phyloP scores from a whole-genome alignment of 169 alveolate species.

The Eimeria mitis region DNA sequence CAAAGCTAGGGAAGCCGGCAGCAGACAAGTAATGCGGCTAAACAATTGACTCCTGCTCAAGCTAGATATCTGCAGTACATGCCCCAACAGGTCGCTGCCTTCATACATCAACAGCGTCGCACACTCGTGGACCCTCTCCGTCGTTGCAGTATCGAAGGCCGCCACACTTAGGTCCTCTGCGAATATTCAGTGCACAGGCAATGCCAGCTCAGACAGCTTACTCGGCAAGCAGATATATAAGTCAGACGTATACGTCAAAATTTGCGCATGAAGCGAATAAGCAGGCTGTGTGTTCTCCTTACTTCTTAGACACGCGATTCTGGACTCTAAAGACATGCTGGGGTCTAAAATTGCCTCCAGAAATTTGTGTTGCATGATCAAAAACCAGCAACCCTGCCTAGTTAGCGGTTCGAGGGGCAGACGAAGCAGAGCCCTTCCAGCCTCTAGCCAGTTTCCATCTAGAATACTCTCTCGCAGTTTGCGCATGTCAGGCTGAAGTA shows the following conservation, averaged over 20 bases:
- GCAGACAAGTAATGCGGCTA: conserved; percentile 57
- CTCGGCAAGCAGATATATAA: neutral
- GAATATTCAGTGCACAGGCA: neutral
- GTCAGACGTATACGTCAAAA: neutral
- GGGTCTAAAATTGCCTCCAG: conserved; percentile 43
- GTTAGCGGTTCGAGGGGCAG: conserved; percentile 52
- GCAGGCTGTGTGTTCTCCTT: neutral
- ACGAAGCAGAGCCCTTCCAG: conserved; percentile 63
- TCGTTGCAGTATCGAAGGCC: conserved; percentile 65
- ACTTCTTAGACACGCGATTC: conserved; percentile 21
- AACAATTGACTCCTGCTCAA: conserved; percentile 51
- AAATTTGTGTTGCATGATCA: conserved; percentile 58
- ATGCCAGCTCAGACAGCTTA: neutral
- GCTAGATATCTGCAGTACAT: conserved; percentile 57
- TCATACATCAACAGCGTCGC: conserved; percentile 65
- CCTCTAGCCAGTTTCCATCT: conserved; percentile 63
- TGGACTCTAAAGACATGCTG: conserved; percentile 1
- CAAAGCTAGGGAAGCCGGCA: conserved; percentile 52
- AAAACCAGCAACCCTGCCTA: conserved; percentile 68
- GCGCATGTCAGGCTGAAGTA: conserved; percentile 74
- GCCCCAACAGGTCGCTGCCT: conserved; percentile 58
- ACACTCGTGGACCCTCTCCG: conserved; percentile 66
- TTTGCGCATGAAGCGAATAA: neutral
- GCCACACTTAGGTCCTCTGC: conserved; percentile 63
- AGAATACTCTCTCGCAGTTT: conserved; percentile 11